Evolutionary conservation across 2,329 filamentous ascomycete genomes (phyloP).

Genomic region (Arthrobotrys entomopaga): DNA sequence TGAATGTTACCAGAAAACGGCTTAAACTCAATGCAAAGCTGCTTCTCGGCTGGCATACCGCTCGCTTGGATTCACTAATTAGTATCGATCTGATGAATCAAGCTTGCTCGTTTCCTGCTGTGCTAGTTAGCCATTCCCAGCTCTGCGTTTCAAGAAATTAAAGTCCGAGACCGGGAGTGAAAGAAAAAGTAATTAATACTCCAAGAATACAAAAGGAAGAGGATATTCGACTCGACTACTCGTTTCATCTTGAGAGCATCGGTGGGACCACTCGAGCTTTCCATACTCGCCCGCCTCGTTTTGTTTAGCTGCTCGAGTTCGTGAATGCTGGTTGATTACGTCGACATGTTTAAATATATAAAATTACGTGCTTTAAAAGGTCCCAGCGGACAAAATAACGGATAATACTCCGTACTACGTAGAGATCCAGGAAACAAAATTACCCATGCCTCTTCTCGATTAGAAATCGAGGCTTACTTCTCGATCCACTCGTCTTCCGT

Average conservation of each 20-base stretch:
- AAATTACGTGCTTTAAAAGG: background rate
- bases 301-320: background rate
- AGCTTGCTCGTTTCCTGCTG: no score
- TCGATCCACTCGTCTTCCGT: background rate
- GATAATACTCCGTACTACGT: no score
- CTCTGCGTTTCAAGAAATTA: background rate
- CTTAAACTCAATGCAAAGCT: background rate
- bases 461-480: background rate
- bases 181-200: background rate
- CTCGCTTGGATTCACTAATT: slow-evolving; percentile 9
- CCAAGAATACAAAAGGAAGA: slow-evolving; percentile 23
- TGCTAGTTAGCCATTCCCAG: slow-evolving; percentile 21
- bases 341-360: background rate
- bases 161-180: background rate
- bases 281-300: slow-evolving; percentile 7
- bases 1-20: background rate
- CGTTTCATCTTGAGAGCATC: slow-evolving; percentile 40
- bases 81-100: background rate
- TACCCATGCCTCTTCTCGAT: no score
- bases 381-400: no score
- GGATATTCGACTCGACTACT: slow-evolving; percentile 2
- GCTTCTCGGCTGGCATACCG: slow-evolving; percentile 9
- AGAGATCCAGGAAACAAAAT: no score
- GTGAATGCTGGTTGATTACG: background rate
- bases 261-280: background rate